Conservation (phyloP, 2,329 filamentous ascomycete genomes). For the Chrysoporthe cubensis region DNA sequence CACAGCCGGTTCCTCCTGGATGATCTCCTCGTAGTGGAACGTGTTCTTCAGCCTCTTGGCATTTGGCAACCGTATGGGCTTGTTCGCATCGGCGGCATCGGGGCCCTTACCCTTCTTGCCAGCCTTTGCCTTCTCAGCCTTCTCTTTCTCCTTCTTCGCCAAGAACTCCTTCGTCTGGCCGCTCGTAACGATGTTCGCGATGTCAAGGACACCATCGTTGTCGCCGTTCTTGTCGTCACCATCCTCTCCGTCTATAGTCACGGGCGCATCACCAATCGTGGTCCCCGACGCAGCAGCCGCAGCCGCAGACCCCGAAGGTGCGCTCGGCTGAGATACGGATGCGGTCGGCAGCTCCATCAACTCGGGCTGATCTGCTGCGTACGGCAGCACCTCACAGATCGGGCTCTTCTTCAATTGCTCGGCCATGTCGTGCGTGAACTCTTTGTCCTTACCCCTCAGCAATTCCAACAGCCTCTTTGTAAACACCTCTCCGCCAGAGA, state of each 20-base stretch:
- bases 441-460: conserved; percentile 55
- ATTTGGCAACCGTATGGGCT: conserved; percentile 68
- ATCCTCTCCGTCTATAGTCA: conserved; percentile 35
- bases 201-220: conserved; percentile 78
- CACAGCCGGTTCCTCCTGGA: conserved; percentile 56
- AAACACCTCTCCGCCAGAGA: conserved; percentile 86
- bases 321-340: conserved; percentile 24
- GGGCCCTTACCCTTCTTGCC: conserved; percentile 64
- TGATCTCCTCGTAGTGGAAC: conserved; percentile 74
- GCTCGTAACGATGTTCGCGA: conserved; percentile 81
- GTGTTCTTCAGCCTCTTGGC: conserved; percentile 69
- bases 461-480: conserved; percentile 74
- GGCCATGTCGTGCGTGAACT: conserved; percentile 68
- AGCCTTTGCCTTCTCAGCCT: conserved; percentile 65
- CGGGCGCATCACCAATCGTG: conserved; percentile 39
- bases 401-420: conserved; percentile 70
- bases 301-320: conserved; percentile 34
- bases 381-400: conserved; percentile 69
- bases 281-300: conserved; percentile 31
- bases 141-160: conserved; percentile 82
- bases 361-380: conserved; percentile 48
- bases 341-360: conserved; percentile 56
- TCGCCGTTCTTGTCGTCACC: conserved; percentile 48
- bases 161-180: conserved; percentile 83
- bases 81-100: conserved; percentile 57